Conservation (phyloP, 768 basidiomycete species). For the Infundibulicybe gibba region DNA sequence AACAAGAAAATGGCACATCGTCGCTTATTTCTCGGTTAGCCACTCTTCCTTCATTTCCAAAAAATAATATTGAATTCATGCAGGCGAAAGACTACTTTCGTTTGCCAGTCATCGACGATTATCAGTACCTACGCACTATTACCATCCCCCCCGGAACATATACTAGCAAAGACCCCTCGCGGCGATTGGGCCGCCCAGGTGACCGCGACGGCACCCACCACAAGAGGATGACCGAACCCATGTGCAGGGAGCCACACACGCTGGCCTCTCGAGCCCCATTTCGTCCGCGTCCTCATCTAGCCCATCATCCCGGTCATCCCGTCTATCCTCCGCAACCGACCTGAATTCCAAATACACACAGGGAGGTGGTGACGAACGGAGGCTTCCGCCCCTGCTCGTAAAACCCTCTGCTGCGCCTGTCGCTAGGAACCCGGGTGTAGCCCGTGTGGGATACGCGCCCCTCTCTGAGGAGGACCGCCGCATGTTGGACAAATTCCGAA, state of each 20-base stretch:
- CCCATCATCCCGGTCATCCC: constrained; percentile 12
- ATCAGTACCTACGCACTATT: constrained; percentile 67
- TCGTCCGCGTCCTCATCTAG: constrained; percentile 4
- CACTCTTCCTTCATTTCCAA: not conserved
- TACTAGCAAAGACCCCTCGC: constrained; percentile 55
- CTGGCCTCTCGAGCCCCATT: constrained; percentile 10
- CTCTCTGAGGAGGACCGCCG: too few relatives aligned
- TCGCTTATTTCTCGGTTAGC: constrained; percentile 76
- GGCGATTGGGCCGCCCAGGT: constrained; percentile 37
- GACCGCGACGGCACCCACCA: constrained; percentile 39
- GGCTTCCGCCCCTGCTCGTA: not conserved
- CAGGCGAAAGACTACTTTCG: constrained; percentile 70
- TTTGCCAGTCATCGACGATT: constrained; percentile 71
- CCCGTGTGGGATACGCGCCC: too few relatives aligned
- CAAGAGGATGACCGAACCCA: constrained; percentile 3
- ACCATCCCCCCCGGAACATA: constrained; percentile 71
- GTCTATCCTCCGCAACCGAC: constrained; percentile 8
- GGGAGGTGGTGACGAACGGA: not conserved
- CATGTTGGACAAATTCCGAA: too few relatives aligned
- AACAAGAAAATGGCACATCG: constrained; percentile 78
- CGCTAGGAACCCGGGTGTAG: too few relatives aligned
- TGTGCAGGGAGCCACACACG: too few relatives aligned
- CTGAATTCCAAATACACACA: constrained; percentile 4
- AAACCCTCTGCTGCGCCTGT: too few relatives aligned
- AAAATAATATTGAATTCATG: constrained; percentile 1